phyloP scores from a whole-genome alignment of 2,329 filamentous ascomycete genomes.

The Stemphylium lycopersici region DNA sequence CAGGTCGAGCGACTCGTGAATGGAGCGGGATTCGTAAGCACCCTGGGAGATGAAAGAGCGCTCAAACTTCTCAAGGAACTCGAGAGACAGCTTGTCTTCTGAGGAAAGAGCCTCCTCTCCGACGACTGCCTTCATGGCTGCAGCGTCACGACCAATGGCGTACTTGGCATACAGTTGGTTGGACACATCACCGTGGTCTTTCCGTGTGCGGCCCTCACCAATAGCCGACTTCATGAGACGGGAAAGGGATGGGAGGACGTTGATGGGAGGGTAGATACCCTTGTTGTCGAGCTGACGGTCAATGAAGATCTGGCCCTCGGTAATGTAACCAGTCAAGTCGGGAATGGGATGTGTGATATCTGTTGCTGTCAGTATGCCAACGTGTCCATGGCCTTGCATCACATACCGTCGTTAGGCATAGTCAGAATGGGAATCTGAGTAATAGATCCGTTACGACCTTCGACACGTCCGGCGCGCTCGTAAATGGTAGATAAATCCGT shows the following conservation, averaged over 20 bases:
- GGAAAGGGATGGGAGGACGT: constrained; percentile 95
- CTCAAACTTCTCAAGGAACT: constrained; percentile 99
- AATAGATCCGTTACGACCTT: constrained; percentile 96
- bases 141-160: constrained; percentile 96
- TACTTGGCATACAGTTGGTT: constrained; percentile 99
- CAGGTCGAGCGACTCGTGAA: constrained; percentile 92
- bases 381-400: neutral
- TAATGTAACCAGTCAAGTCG: constrained; percentile 98
- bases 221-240: constrained; percentile 99
- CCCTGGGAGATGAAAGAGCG: constrained; percentile 91
- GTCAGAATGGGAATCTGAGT: constrained; percentile 99
- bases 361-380: constrained; percentile 39
- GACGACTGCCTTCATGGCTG: constrained; percentile 98
- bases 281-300: constrained; percentile 94
- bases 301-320: constrained; percentile 97
- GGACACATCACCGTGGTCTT: constrained; percentile 96
- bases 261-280: constrained; percentile 98
- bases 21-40: constrained; percentile 87
- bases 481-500: constrained; percentile 99
- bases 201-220: constrained; percentile 93
- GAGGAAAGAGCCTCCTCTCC: constrained; percentile 95
- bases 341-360: constrained; percentile 99
- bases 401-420: constrained; percentile 93
- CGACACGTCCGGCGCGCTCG: constrained; percentile 96
- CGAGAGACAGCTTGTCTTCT: constrained; percentile 96